These are phyloP conservation scores for Pyronema domesticum DNA, from an alignment of 495 filamentous ascomycete genomes.

Conservation along the genomic window DNA sequence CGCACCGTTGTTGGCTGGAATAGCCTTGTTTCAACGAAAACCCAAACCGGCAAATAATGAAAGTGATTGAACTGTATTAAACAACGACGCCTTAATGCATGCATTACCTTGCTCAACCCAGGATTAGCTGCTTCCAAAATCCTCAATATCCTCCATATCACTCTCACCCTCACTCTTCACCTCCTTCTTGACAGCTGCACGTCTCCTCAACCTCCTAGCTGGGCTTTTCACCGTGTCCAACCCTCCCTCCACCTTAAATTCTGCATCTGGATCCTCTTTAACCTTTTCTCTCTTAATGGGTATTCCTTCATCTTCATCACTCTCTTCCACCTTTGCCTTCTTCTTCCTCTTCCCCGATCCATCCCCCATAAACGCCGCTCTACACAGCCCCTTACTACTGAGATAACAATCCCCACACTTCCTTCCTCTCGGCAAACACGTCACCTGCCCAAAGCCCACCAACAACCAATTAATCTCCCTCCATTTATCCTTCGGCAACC, in stretches of 20 bases:
- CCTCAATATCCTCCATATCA: constrained; percentile 23
- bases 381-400: constrained; percentile 56
- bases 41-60: too few species aligned
- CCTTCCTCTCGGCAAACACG: constrained; percentile 64
- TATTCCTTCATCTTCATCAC: constrained; percentile 15
- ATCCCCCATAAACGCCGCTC: constrained; percentile 40
- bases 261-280: constrained; percentile 12
- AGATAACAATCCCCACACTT: constrained; percentile 71
- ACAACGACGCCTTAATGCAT: too few species aligned
- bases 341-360: constrained; percentile 31
- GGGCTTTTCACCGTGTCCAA: constrained; percentile 3
- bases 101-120: too few species aligned
- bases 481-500: constrained; percentile 78
- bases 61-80: too few species aligned
- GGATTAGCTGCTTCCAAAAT: constrained; percentile 2
- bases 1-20: too few species aligned
- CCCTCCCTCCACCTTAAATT: constrained; percentile 7
- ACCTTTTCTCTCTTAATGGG: constrained; percentile 1
- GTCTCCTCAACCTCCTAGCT: constrained; percentile 6
- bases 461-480: constrained; percentile 86
- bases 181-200: constrained; percentile 11
- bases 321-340: constrained; percentile 30
- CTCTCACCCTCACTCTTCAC: constrained; percentile 19
- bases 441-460: constrained; percentile 68
- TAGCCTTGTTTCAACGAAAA: too few species aligned